Evolutionary conservation across 352 stramenopile species (phyloP), one percentile per base, ranked within the genome.

Genomic region (Pythium pectinolyticum): DNA sequence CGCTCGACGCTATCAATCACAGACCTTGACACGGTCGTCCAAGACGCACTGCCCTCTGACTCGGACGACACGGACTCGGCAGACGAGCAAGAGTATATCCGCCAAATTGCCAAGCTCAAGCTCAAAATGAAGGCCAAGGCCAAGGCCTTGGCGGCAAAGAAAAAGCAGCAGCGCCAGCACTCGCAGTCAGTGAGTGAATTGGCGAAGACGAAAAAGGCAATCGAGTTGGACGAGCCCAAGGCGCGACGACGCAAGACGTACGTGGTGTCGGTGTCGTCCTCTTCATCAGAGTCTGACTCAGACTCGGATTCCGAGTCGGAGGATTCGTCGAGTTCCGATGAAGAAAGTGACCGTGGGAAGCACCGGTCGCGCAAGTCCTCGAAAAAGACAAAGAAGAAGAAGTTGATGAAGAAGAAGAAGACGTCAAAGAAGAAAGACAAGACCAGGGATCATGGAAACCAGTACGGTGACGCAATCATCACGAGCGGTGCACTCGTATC

Each of bases 1-100:
- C 52, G 43, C 12, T 67, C 61, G 34, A 67, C 61, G 32, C 17
- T 62, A 27, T 63, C 56, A 8, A 43, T 70, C 3, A 53, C 37
- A 7, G 58, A 67, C 20, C n/a, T 72, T n/a, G 47, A 72, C 31
- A 24, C 52, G 19, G 66, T 72, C 52, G 66, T 72, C 9, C 66
- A 68, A 12, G 59, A 72, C 45, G 66, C 66, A 10, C 32, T 72
- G 11, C 66, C 66, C 7, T 68, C 66, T 1, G 66, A 72, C 34
- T 72, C 66, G 22, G 63, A 65, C 27, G 48, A 57, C 31, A 60
- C 53, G n/a, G 55, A 70, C 45, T 63, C 65, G 8, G 65, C 67
- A 22, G 65, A 72, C 32, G 65, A 72, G 31, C 28, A 60, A 10
- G 58, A 72, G 40, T 60, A 67, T 17, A 56, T 67, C 20, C 52